phyloP scores from a whole-genome alignment of 2,329 filamentous ascomycete genomes.

The Teratosphaeria nubilosa region DNA sequence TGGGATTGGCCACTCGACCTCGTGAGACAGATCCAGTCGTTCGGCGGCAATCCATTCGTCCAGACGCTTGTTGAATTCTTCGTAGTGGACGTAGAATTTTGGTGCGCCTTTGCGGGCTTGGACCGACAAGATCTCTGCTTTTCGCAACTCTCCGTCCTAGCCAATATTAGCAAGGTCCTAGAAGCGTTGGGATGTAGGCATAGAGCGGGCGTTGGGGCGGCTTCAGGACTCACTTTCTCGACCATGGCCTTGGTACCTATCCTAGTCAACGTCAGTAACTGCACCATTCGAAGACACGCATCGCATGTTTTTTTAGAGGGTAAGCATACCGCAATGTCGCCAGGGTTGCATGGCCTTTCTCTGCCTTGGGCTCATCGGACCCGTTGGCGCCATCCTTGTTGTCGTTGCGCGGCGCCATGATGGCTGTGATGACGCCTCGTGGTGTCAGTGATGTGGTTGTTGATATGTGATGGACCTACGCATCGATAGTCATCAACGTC shows the following conservation, averaged over 20 bases:
- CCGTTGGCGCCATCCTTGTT: conserved; percentile 18
- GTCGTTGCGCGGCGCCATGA: conserved; percentile 47
- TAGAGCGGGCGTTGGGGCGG: conserved; percentile 1
- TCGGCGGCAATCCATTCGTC: conserved; percentile 80
- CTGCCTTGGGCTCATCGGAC: conserved; percentile 36
- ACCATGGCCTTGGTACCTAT: conserved; percentile 59
- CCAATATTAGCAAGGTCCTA: background rate
- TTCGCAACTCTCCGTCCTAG: conserved; percentile 69
- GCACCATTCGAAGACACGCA: background rate
- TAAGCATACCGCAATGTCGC: conserved; percentile 64
- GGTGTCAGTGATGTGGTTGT: background rate
- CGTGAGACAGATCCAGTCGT: conserved; percentile 75
- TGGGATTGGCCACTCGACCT: conserved; percentile 92
- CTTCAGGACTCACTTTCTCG: conserved; percentile 49
- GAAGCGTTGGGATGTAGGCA: background rate
- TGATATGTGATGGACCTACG: background rate
- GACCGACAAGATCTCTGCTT: conserved; percentile 94
- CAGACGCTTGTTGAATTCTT: conserved; percentile 89
- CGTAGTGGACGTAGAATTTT: conserved; percentile 93
- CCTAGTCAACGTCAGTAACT: conserved; percentile 31
- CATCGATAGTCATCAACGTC: background rate
- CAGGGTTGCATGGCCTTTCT: conserved; percentile 75
- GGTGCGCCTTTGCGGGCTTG: conserved; percentile 79
- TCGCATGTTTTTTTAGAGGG: background rate
- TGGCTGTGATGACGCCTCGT: background rate